Percentiles rank a stretch among this genome's conserved stretches.
Evolutionary conservation across 805 yeast genomes (phyloP).

Genomic region (Yarrowia sp.): DNA sequence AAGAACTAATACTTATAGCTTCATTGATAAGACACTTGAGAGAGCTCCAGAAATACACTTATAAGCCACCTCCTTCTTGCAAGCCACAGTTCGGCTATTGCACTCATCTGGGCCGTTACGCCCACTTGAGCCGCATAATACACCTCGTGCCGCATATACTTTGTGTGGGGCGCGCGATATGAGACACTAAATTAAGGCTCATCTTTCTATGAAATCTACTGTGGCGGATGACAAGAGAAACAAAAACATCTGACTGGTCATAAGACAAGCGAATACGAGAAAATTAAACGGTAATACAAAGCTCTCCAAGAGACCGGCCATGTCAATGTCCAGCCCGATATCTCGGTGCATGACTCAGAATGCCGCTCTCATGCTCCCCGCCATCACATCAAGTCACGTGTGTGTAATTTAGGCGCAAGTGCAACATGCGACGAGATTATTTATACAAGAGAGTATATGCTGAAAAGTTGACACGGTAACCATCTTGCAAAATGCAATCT

Average conservation of each 20-base stretch:
- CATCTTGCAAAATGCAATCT: conserved; percentile 31
- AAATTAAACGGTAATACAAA: too few relatives aligned
- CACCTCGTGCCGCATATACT: not conserved
- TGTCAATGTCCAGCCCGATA: too few relatives aligned
- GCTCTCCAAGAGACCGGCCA: too few relatives aligned
- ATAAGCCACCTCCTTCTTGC: not conserved
- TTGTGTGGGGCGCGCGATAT: conserved; percentile 7
- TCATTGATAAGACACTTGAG: too few relatives aligned
- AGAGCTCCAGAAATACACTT: too few relatives aligned
- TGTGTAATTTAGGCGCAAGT: conserved; percentile 16
- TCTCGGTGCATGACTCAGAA: conserved; percentile 25
- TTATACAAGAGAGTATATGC: not conserved
- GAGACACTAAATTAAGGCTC: conserved; percentile 14
- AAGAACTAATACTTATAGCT: too few relatives aligned
- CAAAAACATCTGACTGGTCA: too few relatives aligned
- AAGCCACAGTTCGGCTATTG: conserved; percentile 11
- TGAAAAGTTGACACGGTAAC: not conserved
- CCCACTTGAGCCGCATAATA: conserved; percentile 1
- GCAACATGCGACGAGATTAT: not conserved
- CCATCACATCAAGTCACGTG: conserved; percentile 35
- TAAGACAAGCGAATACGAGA: too few relatives aligned
- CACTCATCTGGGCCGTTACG: not conserved
- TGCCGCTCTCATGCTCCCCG: conserved; percentile 6
- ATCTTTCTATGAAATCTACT: not conserved
- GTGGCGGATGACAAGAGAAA: too few relatives aligned